These are phyloP conservation scores for Nicotiana obtusifolia DNA, from an alignment of 257 asterid species.

Conservation along the genomic window DNA sequence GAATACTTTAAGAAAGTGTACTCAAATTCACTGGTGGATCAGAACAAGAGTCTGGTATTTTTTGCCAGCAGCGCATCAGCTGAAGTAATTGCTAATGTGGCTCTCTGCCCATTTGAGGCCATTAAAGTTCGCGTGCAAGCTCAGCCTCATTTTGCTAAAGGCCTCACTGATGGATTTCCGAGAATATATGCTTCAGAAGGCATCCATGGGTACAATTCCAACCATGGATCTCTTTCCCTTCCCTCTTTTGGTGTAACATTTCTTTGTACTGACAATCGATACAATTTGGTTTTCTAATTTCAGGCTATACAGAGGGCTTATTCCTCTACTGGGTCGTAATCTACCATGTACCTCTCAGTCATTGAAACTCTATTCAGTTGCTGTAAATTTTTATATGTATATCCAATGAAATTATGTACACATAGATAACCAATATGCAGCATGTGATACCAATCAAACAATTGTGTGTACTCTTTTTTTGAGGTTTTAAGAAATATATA, in stretches of 20 bases:
- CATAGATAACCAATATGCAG: neutral
- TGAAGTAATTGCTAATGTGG: slow-evolving; percentile 37
- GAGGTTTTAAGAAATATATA: neutral
- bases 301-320: slow-evolving; percentile 42
- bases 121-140: slow-evolving; percentile 46
- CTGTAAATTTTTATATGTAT: neutral
- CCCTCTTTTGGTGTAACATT: neutral
- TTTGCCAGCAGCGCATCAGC: slow-evolving; percentile 38
- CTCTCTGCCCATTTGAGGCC: slow-evolving; percentile 46
- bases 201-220: slow-evolving; percentile 30
- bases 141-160: slow-evolving; percentile 38
- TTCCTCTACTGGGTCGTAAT: slow-evolving; percentile 45
- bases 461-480: neutral
- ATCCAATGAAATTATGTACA: neutral
- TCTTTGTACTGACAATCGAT: neutral
- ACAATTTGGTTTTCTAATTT: slow-evolving; percentile 7
- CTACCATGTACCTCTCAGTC: slow-evolving; percentile 33
- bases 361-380: neutral
- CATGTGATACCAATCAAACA: neutral
- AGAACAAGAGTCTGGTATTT: slow-evolving; percentile 32
- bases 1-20: slow-evolving; percentile 39
- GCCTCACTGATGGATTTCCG: slow-evolving; percentile 40
- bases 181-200: slow-evolving; percentile 35
- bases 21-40: slow-evolving; percentile 28
- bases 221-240: slow-evolving; percentile 4